These are phyloP conservation scores for Diplogelasinospora grovesii DNA, from an alignment of 495 filamentous ascomycete genomes.

Conservation along the genomic window DNA sequence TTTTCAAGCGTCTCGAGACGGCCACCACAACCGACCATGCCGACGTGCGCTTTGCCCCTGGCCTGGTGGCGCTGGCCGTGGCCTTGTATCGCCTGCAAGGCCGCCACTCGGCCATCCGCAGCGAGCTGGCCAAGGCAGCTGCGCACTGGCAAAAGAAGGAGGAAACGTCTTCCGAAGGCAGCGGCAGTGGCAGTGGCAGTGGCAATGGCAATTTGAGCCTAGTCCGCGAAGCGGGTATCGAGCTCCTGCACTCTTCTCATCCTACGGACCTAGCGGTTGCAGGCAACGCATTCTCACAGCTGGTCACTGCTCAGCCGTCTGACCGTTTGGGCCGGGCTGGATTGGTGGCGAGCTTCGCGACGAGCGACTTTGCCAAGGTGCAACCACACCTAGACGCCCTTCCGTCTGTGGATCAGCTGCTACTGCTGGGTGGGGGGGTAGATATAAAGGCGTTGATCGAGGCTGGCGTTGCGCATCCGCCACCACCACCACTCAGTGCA, in stretches of 20 bases:
- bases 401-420: constrained; percentile 57
- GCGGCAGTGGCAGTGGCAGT: constrained; percentile 33
- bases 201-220: too few species aligned
- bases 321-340: constrained; percentile 69
- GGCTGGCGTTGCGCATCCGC: constrained; percentile 64
- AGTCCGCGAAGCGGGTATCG: constrained; percentile 69
- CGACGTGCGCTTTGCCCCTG: constrained; percentile 75
- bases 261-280: constrained; percentile 60
- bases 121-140: constrained; percentile 72
- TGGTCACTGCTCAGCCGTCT: constrained; percentile 54
- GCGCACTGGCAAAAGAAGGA: constrained; percentile 62
- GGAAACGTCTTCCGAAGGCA: constrained; percentile 33
- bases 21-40: constrained; percentile 49
- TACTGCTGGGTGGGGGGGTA: constrained; percentile 55
- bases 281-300: constrained; percentile 63
- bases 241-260: constrained; percentile 68
- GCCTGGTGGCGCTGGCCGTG: constrained; percentile 75
- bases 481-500: constrained; percentile 22
- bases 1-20: constrained; percentile 65
- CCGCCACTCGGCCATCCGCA: constrained; percentile 64
- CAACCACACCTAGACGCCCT: constrained; percentile 55
- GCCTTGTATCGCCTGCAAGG: constrained; percentile 74
- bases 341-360: constrained; percentile 75
- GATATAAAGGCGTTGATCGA: constrained; percentile 66
- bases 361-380: constrained; percentile 54